Conservation (phyloP, 2,329 filamentous ascomycete genomes). For the Paracorniculantispora psalliotae region DNA sequence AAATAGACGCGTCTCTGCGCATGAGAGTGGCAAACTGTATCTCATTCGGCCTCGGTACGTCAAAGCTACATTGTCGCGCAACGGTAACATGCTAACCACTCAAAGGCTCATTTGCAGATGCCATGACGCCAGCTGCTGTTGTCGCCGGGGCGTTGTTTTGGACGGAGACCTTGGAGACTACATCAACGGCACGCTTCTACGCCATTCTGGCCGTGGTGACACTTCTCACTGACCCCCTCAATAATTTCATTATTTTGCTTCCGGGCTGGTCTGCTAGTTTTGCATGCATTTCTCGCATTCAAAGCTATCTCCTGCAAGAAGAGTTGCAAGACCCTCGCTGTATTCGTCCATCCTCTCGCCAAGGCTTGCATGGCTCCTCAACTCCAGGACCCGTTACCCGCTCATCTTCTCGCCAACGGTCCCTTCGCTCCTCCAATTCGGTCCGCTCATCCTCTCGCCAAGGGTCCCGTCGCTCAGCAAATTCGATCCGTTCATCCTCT, state of each 20-base stretch:
- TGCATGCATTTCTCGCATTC: constrained; percentile 1
- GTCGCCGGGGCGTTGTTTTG: constrained; percentile 4
- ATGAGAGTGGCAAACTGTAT: background rate
- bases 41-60: background rate
- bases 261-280: background rate
- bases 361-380: too few species aligned
- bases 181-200: background rate
- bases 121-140: background rate
- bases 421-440: too few species aligned
- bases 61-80: too few species aligned
- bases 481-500: too few species aligned
- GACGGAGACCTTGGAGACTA: background rate
- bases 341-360: background rate
- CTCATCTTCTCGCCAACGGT: too few species aligned
- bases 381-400: too few species aligned
- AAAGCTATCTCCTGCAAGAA: background rate
- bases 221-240: background rate
- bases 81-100: background rate
- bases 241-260: background rate
- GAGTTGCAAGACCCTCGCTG: background rate
- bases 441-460: too few species aligned
- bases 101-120: background rate
- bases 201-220: constrained; percentile 1
- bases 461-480: too few species aligned
- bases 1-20: background rate